phyloP scores from a whole-genome alignment of 2,329 filamentous ascomycete species.

The Pseudodiploospora longispora region DNA sequence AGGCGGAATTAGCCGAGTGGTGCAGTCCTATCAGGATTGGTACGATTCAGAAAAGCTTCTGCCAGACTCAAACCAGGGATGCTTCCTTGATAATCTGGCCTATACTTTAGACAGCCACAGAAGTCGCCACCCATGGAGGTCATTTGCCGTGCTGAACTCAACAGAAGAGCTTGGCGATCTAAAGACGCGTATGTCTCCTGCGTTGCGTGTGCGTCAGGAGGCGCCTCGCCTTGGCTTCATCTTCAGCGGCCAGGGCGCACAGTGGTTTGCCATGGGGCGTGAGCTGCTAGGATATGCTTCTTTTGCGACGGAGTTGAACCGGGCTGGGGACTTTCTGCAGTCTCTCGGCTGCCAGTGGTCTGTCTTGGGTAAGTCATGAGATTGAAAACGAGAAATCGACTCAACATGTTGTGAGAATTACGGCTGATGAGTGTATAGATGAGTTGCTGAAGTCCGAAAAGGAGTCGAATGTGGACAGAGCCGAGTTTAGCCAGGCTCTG shows the following conservation, averaged over 20 bases:
- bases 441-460: constrained; percentile 4
- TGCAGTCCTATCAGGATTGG: background rate
- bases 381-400: constrained; percentile 4
- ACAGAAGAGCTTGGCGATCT: too few relatives aligned
- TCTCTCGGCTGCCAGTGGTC: constrained; percentile 3
- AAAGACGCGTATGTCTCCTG: too few relatives aligned
- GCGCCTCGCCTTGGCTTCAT: constrained; percentile 10
- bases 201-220: background rate
- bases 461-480: constrained; percentile 7
- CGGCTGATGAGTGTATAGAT: background rate
- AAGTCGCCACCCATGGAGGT: background rate
- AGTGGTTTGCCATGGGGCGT: constrained; percentile 20
- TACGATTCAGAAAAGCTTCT: background rate
- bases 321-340: background rate
- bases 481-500: constrained; percentile 22
- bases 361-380: background rate
- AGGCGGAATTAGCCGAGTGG: background rate
- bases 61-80: too few relatives aligned
- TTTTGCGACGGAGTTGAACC: constrained; percentile 18
- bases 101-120: background rate
- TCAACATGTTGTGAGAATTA: too few relatives aligned
- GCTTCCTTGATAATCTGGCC: background rate
- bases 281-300: constrained; percentile 16
- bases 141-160: background rate
- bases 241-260: constrained; percentile 25